Conservation (phyloP, 108 stramenopile species). For the Pseudonitzschia multistriata region DNA sequence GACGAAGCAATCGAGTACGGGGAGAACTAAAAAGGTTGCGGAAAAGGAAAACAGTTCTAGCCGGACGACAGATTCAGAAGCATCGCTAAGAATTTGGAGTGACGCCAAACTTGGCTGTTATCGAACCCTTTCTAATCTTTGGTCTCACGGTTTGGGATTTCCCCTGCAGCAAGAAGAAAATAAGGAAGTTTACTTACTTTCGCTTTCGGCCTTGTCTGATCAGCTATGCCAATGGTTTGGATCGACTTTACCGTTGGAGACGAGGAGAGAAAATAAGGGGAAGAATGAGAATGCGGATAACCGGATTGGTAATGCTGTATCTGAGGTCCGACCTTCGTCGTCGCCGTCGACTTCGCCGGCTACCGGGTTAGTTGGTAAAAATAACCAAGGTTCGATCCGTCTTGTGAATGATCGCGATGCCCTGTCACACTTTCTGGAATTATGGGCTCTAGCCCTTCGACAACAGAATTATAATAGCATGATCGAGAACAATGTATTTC, state of each 20-base stretch:
- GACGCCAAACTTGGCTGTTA: neutral
- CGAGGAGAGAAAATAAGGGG: neutral
- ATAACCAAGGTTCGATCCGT: neutral
- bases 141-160: slow-evolving; percentile 3
- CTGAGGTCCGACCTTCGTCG: neutral
- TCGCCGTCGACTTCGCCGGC: neutral
- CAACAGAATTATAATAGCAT: slow-evolving; percentile 2
- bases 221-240: slow-evolving; percentile 7
- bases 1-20: too few relatives aligned
- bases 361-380: neutral
- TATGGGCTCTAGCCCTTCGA: slow-evolving; percentile 19
- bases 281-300: neutral
- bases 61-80: neutral
- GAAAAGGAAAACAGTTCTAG: too few relatives aligned
- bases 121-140: slow-evolving; percentile 2
- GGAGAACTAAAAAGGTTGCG: too few relatives aligned
- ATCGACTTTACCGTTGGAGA: neutral
- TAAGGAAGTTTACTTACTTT: neutral
- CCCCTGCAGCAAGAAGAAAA: neutral
- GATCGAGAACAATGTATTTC: neutral
- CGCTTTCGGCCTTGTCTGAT: neutral
- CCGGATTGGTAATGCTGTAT: too few relatives aligned
- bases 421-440: slow-evolving; percentile 3
- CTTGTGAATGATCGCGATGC: neutral
- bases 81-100: neutral